Conservation (phyloP, 176 grass and related monocot genomes). For the Oryza glaberrima region DNA sequence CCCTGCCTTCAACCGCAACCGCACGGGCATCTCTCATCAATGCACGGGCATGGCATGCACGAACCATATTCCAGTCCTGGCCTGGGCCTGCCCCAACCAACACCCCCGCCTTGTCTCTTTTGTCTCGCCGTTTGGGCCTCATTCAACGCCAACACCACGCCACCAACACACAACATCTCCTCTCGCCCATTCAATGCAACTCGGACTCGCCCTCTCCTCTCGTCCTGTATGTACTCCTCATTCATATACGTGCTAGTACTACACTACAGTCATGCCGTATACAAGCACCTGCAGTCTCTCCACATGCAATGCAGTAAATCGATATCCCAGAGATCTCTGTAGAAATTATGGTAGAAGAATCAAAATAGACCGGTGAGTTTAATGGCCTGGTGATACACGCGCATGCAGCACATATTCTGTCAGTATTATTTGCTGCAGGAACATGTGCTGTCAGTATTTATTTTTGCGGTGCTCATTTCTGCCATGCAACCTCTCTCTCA, state of each 20-base stretch:
- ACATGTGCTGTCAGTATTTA: not conserved
- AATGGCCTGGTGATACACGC: not conserved
- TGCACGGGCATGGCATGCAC: slow-evolving; percentile 10
- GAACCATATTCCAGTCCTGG: not conserved
- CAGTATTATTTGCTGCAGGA: not conserved
- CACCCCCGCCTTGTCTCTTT: slow-evolving; percentile 28
- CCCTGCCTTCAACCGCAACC: slow-evolving; percentile 1
- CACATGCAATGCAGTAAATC: not conserved
- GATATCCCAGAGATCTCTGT: not conserved
- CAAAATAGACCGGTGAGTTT: not conserved
- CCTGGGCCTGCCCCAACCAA: not conserved
- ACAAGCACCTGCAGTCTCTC: not conserved
- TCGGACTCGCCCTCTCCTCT: not conserved
- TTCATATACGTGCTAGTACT: not conserved
- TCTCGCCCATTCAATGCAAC: not conserved
- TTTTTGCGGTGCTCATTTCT: not conserved
- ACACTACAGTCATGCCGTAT: not conserved
- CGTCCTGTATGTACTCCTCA: not conserved
- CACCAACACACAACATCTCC: not conserved
- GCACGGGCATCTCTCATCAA: not conserved
- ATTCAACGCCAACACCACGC: not conserved
- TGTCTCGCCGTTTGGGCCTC: slow-evolving; percentile 35
- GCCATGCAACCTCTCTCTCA: not conserved
- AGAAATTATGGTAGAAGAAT: not conserved
- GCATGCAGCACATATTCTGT: not conserved